Conservation (phyloP, 2,329 filamentous ascomycete genomes). For the Sporothrix sp. region DNA sequence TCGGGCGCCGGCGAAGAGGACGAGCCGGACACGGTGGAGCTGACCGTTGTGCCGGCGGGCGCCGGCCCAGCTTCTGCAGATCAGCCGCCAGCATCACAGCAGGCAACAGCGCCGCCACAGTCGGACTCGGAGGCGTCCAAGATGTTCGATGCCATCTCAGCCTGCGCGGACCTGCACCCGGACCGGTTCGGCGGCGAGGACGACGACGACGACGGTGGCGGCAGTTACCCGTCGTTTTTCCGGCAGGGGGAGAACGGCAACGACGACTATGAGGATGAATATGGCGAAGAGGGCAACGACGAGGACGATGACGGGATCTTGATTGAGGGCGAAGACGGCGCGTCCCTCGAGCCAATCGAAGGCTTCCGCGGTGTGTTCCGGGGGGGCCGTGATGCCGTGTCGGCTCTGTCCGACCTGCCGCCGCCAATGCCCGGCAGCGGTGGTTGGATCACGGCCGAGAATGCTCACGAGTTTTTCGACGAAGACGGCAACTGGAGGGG, state of each 20-base stretch:
- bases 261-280: conserved; percentile 37
- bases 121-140: conserved; percentile 29
- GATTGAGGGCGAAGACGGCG: conserved; percentile 41
- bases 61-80: conserved; percentile 4
- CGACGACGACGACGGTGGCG: conserved; percentile 42
- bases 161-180: conserved; percentile 67
- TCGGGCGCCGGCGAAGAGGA: conserved; percentile 46
- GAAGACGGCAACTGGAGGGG: conserved; percentile 70
- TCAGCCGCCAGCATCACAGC: not conserved
- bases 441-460: conserved; percentile 87
- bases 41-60: conserved; percentile 51
- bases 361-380: conserved; percentile 48
- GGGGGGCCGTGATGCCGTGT: conserved; percentile 30
- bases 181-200: conserved; percentile 53
- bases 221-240: conserved; percentile 47
- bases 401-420: conserved; percentile 41
- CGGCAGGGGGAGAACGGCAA: conserved; percentile 44
- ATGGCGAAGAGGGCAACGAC: conserved; percentile 45
- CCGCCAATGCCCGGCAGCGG: conserved; percentile 62
- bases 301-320: conserved; percentile 46
- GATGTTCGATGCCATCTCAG: conserved; percentile 61
- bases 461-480: conserved; percentile 76
- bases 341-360: conserved; percentile 41
- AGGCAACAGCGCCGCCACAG: conserved; percentile 15
- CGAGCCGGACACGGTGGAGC: conserved; percentile 54